Percentiles rank a stretch among this genome's conserved stretches.
Evolutionary conservation across 306 rosid genomes (phyloP).

Genomic region (Vigna trinervia): DNA sequence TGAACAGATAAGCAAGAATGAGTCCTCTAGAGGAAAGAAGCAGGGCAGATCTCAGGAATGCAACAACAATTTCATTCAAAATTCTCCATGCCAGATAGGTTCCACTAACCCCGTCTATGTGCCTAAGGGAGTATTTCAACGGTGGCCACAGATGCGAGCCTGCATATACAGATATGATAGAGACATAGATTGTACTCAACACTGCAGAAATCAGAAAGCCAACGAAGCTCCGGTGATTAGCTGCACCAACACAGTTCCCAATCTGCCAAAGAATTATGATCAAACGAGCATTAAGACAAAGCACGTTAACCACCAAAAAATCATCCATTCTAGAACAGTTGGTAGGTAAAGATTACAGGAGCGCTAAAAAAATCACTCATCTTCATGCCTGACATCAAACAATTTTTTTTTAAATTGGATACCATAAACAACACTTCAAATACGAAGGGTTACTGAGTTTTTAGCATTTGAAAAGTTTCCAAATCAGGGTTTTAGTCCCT

Average conservation of each 20-base stretch:
- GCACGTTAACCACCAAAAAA: not conserved
- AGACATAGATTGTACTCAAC: conserved; percentile 66
- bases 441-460: not conserved
- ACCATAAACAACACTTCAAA: not conserved
- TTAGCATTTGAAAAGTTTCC: not conserved
- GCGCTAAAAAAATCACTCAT: not conserved
- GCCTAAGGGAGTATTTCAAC: conserved; percentile 37
- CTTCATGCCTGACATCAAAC: not conserved
- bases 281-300: conserved; percentile 35
- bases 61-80: conserved; percentile 49
- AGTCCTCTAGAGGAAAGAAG: conserved; percentile 79
- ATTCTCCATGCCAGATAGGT: conserved; percentile 42
- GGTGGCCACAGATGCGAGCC: conserved; percentile 70
- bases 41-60: conserved; percentile 64
- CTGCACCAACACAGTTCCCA: conserved; percentile 98
- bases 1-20: conserved; percentile 73
- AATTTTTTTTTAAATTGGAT: not conserved
- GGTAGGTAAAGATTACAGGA: conserved; percentile 3
- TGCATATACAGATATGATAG: conserved; percentile 66
- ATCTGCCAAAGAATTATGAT: conserved; percentile 67
- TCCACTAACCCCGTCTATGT: conserved; percentile 38
- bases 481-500: not conserved
- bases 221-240: conserved; percentile 82
- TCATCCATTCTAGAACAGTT: conserved; percentile 10
- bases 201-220: conserved; percentile 87